Base-by-base conservation (phyloP, 306 rosid species). In the Dalbergia cultrata region DNA sequence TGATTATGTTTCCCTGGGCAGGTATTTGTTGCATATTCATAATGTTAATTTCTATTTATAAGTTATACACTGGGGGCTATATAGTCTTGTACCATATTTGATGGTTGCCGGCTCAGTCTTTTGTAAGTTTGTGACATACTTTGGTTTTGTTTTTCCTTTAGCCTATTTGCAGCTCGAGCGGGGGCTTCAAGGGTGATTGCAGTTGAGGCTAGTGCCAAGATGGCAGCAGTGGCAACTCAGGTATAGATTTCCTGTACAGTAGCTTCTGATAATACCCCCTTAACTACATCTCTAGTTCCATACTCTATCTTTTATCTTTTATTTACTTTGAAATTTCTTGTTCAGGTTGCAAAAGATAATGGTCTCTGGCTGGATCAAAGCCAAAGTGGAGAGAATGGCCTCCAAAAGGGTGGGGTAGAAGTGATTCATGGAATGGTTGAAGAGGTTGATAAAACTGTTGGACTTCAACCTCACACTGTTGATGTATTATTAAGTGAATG, bases 401-500 rank as follows among this genome's bases (percentile, higher is more conserved):
- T 37, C 44, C 83, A 77, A 37, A 76, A 52, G 77, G 94, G 90
- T 80, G 91, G 88, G 37, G 60, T 91, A 63, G 96, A 93, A 93
- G 91, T 95, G 69, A 92, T 90, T 86, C 86, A 87, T 31, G 83
- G 90, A 60, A 94, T 94, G 98, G 91, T 90, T 81, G 95, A 94
- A 87, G 97, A 89, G 64, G 84, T 94, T 81, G 97, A 90, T 50
- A 86, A 86, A 83, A 77, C 71, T 75, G 76, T 80, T 86, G 79
- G 81, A 72, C 88, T 95, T 75, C 83, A 88, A 81, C 98, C 97
- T 68, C 88, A 88, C n/a, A 91, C 93, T 70, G 87, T 95, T 80
- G 98, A 95, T 76, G 91, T 95, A 47, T 80, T 95, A 84, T 50
- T 93, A 60, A 95, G 99, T 85, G 97, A 95, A 85, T 95, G 99